phyloP scores from a whole-genome alignment of 768 basidiomycete genomes.

The Infundibulicybe gibba region DNA sequence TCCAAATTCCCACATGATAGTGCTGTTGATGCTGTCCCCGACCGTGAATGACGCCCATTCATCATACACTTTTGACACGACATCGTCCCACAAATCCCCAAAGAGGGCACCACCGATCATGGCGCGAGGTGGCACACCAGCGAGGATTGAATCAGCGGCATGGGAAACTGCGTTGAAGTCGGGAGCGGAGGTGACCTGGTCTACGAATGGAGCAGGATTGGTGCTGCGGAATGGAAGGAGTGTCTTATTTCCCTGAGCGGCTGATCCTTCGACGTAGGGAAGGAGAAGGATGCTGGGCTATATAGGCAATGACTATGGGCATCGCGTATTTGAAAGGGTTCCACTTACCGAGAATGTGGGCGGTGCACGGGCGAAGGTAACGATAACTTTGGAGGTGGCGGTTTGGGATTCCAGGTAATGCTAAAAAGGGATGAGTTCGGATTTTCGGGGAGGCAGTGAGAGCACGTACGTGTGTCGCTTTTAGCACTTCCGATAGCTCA shows the following conservation, averaged over 20 bases:
- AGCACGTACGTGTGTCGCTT: conserved; percentile 4
- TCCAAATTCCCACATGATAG: conserved; percentile 15
- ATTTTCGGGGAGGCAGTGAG: not conserved
- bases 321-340: not conserved
- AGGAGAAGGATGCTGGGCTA: conserved; percentile 11
- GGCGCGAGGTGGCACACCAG: conserved; percentile 10
- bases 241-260: conserved; percentile 5
- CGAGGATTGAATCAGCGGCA: conserved; percentile 10
- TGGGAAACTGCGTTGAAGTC: conserved; percentile 13
- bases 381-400: conserved; percentile 3
- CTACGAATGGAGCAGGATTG: conserved; percentile 9
- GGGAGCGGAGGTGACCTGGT: conserved; percentile 3
- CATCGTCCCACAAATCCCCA: conserved; percentile 13
- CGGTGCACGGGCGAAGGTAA: conserved; percentile 4
- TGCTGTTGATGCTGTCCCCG: conserved; percentile 5
- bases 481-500: conserved; percentile 7
- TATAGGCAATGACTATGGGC: not conserved
- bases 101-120: conserved; percentile 13
- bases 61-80: conserved; percentile 10
- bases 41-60: conserved; percentile 16
- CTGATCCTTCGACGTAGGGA: conserved; percentile 11
- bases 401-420: conserved; percentile 2
- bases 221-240: conserved; percentile 14
- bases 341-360: conserved; percentile 8
- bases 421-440: not conserved